Conservation (phyloP, 495 filamentous ascomycete species). For the Astrothelium macrocarpum region DNA sequence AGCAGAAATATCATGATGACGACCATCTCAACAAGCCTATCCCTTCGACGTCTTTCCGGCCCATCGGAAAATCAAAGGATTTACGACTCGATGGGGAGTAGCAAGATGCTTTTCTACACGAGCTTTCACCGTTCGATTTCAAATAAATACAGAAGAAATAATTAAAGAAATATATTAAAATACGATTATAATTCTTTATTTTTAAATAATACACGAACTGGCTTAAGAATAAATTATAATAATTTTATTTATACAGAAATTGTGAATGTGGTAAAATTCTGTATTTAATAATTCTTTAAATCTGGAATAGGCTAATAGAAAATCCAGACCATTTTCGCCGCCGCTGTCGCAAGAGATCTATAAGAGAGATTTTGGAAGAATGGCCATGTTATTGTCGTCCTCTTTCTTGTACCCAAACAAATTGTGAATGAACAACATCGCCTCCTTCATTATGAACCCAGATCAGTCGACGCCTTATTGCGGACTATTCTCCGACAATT, state of each 20-base stretch:
- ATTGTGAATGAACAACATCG: background rate
- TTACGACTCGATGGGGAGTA: background rate
- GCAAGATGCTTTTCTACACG: background rate
- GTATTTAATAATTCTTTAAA: background rate
- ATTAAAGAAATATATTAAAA: background rate
- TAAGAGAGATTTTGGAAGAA: background rate
- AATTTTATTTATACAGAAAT: conserved; percentile 6
- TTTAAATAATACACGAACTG: conserved; percentile 4
- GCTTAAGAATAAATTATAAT: conserved; percentile 2
- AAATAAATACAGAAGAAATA: background rate
- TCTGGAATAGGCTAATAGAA: background rate
- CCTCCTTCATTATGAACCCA: background rate
- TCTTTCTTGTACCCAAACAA: background rate
- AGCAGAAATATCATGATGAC: background rate
- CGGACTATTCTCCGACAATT: conserved; percentile 10
- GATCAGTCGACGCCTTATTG: background rate
- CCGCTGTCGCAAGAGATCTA: conserved; percentile 5
- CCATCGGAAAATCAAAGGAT: background rate
- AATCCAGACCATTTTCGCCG: conserved; percentile 7
- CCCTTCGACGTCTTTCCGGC: background rate
- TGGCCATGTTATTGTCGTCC: background rate
- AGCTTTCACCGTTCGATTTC: conserved; percentile 10
- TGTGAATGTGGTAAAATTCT: conserved; percentile 2
- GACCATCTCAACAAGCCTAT: background rate
- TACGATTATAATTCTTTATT: conserved; percentile 2